Conservation (phyloP, 2,329 filamentous ascomycete species). For the Trematosphaeria pertusa region DNA sequence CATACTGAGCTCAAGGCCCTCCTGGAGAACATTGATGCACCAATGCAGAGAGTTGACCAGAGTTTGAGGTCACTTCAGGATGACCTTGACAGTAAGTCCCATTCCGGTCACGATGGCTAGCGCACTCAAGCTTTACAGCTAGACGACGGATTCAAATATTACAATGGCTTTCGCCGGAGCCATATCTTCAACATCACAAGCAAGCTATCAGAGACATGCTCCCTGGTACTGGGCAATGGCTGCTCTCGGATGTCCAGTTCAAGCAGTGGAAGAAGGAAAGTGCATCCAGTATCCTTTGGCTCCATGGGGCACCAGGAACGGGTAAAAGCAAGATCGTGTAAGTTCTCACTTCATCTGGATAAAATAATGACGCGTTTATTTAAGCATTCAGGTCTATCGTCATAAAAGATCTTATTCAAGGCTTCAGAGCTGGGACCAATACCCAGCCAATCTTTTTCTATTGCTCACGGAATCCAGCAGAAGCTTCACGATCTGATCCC, state of each 20-base stretch:
- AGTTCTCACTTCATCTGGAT: slow-evolving; percentile 23
- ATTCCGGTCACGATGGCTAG: slow-evolving; percentile 5
- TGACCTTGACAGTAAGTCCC: slow-evolving; percentile 15
- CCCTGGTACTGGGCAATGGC: slow-evolving; percentile 20
- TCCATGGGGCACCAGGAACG: slow-evolving; percentile 43
- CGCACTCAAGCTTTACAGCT: slow-evolving; percentile 10
- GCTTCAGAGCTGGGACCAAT: slow-evolving; percentile 15
- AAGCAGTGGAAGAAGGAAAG: slow-evolving; percentile 34
- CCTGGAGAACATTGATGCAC: slow-evolving; percentile 11
- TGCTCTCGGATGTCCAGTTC: slow-evolving; percentile 25
- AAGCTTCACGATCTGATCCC: slow-evolving; percentile 21
- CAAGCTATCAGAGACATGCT: too few species aligned
- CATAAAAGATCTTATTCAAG: slow-evolving; percentile 17
- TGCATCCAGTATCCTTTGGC: slow-evolving; percentile 43
- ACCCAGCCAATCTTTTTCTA: slow-evolving; percentile 27
- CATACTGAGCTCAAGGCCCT: slow-evolving; percentile 9
- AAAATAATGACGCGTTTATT: slow-evolving; percentile 15
- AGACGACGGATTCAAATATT: slow-evolving; percentile 16
- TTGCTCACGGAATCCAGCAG: slow-evolving; percentile 24
- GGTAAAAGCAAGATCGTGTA: slow-evolving; percentile 45
- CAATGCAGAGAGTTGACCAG: slow-evolving; percentile 16
- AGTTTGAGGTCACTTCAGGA: slow-evolving; percentile 17
- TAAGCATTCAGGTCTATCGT: slow-evolving; percentile 19
- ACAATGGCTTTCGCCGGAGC: slow-evolving; percentile 19
- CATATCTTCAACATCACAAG: slow-evolving; percentile 21